Evolutionary conservation across 345 rosid species (phyloP), one percentile per base, ranked within the genome.

Genomic region (Atalantia buxifolia): DNA sequence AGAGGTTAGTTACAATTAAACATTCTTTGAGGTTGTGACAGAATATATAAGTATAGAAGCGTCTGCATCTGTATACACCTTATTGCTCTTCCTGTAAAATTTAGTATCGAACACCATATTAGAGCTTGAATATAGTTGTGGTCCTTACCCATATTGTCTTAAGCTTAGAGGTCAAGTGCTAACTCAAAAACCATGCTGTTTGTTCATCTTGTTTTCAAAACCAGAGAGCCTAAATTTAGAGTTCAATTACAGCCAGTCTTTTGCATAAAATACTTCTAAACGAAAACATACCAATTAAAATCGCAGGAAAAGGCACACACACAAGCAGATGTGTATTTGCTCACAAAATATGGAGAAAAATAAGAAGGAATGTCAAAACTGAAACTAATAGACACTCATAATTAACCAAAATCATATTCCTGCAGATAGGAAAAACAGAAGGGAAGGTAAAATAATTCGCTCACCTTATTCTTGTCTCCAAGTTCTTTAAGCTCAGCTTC

Each of bases 401-500:
- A 19, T 9, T 63, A 24, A 28, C 48, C 18, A 61, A 60, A 60
- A 10, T 42, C 18, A 38, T 25, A 74, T 35, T 5, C 12, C 4
- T 30, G 24, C 48, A 72, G 55, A 13, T 38, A 38, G 10, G 42
- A 38, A 38, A 38, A 38, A 40, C 9, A 63, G 40, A 27, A 16
- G 36, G 33, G 61, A 57, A 45, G 16, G 50, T 48, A 40, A 61
- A 42, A 36, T 67, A 16, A 42, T 33, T 63, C 69, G 76, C 77
- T 33, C 64, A 90, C 99, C 98, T 96, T 94, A 81, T 80, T 96
- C 87, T 92, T 94, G 79, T 94, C 99, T 56, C 97, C 93, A 57
- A 96, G 94, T 86, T 94, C 99, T 83, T 84, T 81, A 9, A 96
- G 91, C 79, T 96, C 99, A 76, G 88, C 99, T 79, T 94, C 99